phyloP scores from a whole-genome alignment of 129 eudicot species.

The Centaurea solstitialis region DNA sequence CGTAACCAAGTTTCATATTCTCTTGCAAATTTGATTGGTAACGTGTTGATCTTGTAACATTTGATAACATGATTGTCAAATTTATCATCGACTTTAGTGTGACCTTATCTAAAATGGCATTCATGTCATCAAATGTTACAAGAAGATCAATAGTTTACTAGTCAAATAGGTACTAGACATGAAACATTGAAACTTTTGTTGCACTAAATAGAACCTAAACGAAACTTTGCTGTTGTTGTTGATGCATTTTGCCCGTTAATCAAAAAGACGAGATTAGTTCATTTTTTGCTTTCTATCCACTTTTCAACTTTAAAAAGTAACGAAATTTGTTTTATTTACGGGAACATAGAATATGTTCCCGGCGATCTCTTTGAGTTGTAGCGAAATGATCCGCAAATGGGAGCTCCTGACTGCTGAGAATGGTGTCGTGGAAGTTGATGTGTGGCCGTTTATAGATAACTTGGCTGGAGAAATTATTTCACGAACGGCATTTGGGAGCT shows the following conservation, averaged over 20 bases:
- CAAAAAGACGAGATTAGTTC: too few species aligned
- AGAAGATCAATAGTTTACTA: not conserved
- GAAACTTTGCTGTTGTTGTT: too few species aligned
- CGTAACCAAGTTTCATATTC: not conserved
- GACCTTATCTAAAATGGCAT: not conserved
- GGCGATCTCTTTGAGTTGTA: conserved; percentile 45
- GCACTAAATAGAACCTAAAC: too few species aligned
- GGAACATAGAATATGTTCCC: conserved; percentile 42
- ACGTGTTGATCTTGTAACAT: too few species aligned
- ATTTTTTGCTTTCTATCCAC: not conserved
- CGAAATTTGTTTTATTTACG: not conserved
- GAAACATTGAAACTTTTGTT: not conserved
- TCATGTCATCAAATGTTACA: not conserved
- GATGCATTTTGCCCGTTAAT: too few species aligned
- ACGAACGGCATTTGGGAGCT: conserved; percentile 58
- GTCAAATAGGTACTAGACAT: not conserved
- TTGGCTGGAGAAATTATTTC: conserved; percentile 60
- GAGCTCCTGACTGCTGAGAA: conserved; percentile 5
- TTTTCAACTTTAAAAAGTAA: not conserved
- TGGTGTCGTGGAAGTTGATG: conserved; percentile 40
- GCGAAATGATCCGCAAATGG: conserved; percentile 50
- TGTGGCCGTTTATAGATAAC: conserved; percentile 48
- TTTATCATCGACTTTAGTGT: not conserved
- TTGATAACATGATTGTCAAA: not conserved
- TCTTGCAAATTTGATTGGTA: not conserved